phyloP scores from a whole-genome alignment of 148 eudicot species.

The Pharnaceum exiguum region DNA sequence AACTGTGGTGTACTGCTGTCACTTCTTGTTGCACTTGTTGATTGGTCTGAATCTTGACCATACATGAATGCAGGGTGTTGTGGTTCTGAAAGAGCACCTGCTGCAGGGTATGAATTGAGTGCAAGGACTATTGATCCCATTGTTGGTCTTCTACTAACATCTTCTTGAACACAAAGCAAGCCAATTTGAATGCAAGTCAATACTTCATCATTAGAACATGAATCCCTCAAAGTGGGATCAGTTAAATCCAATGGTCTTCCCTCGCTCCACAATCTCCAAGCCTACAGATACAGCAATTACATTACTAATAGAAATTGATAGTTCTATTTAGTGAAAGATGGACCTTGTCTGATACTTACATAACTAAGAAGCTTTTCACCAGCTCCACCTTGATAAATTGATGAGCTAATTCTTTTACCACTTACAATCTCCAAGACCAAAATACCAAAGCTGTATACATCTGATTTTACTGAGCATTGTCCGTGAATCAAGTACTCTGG shows the following conservation, averaged over 20 bases:
- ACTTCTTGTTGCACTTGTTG: conserved; percentile 1
- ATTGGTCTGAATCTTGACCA: conserved; percentile 2
- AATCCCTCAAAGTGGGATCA: conserved; percentile 9
- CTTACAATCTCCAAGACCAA: conserved; percentile 17
- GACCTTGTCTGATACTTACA: conserved; percentile 8
- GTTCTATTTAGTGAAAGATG: no score
- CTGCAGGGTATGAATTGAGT: conserved; percentile 7
- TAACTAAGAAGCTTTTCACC: conserved; percentile 14
- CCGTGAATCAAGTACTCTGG: conserved; percentile 18
- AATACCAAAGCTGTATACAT: conserved; percentile 21
- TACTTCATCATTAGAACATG: conserved; percentile 7
- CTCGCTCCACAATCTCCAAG: conserved; percentile 16
- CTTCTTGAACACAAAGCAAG: conserved; percentile 22
- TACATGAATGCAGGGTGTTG: conserved; percentile 8
- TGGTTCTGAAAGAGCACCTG: background rate
- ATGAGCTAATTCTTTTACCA: conserved; percentile 5
- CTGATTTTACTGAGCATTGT: conserved; percentile 19
- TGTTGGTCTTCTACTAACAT: conserved; percentile 9
- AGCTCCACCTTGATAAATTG: background rate
- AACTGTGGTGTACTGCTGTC: background rate
- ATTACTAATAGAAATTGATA: no score
- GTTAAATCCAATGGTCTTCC: conserved; percentile 5
- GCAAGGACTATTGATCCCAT: conserved; percentile 9
- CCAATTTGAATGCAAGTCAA: conserved; percentile 9
- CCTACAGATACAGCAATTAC: background rate